These are phyloP conservation scores for Gautieria morchelliformis DNA, from an alignment of 768 basidiomycete species.

Conservation along the genomic window DNA sequence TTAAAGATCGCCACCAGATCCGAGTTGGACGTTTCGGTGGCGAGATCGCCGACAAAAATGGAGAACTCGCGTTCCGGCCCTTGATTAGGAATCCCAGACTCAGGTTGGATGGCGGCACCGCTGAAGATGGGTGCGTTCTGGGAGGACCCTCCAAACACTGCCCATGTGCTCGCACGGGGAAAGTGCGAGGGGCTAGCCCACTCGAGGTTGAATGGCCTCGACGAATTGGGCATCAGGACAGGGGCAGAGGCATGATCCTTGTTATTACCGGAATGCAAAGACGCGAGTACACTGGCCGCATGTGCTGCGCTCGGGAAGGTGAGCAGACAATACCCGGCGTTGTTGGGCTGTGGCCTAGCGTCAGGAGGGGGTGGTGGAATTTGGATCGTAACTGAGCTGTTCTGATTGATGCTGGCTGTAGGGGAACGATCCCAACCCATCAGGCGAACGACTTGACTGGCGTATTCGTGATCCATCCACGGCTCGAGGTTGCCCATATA, in stretches of 20 bases:
- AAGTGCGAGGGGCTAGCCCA: constrained; percentile 40
- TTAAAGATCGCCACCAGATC: constrained; percentile 91
- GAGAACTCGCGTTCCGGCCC: constrained; percentile 76
- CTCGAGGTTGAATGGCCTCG: constrained; percentile 69
- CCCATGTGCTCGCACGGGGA: constrained; percentile 22
- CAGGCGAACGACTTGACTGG: constrained; percentile 73
- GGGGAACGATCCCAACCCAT: constrained; percentile 72
- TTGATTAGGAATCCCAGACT: constrained; percentile 23
- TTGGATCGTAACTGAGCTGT: constrained; percentile 42
- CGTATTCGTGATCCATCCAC: constrained; percentile 98
- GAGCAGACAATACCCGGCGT: constrained; percentile 82
- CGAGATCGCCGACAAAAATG: constrained; percentile 91
- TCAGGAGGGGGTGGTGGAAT: constrained; percentile 50
- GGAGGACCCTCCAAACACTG: constrained; percentile 26
- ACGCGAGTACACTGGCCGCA: constrained; percentile 61
- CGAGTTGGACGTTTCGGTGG: constrained; percentile 89
- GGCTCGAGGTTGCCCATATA: constrained; percentile 86
- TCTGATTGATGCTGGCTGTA: constrained; percentile 3
- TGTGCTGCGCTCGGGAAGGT: constrained; percentile 68
- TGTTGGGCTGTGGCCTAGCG: constrained; percentile 62
- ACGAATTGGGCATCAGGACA: constrained; percentile 75
- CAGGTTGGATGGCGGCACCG: neutral
- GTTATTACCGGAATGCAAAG: constrained; percentile 37
- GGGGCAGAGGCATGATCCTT: constrained; percentile 27
- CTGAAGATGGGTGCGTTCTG: constrained; percentile 6